Conservation (phyloP, 148 eudicot genomes). For the Heliamphora exappendiculata region DNA sequence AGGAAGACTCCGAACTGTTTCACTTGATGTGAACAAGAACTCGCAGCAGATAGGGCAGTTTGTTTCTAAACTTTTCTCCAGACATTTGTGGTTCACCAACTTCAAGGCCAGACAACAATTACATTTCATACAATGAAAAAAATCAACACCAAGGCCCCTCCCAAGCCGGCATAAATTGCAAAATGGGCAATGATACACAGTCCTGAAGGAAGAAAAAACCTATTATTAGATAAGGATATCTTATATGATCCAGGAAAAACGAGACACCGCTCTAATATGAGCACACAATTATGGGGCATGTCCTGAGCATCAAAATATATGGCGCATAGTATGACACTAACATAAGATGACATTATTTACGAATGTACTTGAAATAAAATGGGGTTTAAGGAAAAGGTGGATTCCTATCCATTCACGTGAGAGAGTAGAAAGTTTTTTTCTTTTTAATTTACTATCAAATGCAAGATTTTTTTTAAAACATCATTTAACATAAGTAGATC, state of each 20-base stretch:
- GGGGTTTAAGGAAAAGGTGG: neutral
- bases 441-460: neutral
- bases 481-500: neutral
- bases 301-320: neutral
- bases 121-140: slow-evolving; percentile 92
- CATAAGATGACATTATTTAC: neutral
- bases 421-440: neutral
- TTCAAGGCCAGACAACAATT: slow-evolving; percentile 75
- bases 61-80: slow-evolving; percentile 85
- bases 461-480: neutral
- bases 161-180: slow-evolving; percentile 95
- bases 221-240: neutral
- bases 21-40: slow-evolving; percentile 89
- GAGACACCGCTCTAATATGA: too few relatives aligned
- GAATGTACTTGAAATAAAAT: neutral
- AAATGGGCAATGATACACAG: slow-evolving; percentile 78
- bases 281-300: neutral
- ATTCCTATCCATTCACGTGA: neutral
- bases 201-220: slow-evolving; percentile 33
- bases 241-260: neutral
- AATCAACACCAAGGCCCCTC: slow-evolving; percentile 80
- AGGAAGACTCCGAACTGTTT: slow-evolving; percentile 74
- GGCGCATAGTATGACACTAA: neutral
- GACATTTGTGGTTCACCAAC: slow-evolving; percentile 74
- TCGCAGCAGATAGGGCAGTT: slow-evolving; percentile 96